Evolutionary conservation across 148 eudicot genomes (phyloP).

Genomic region (Fagopyrum esculentum): DNA sequence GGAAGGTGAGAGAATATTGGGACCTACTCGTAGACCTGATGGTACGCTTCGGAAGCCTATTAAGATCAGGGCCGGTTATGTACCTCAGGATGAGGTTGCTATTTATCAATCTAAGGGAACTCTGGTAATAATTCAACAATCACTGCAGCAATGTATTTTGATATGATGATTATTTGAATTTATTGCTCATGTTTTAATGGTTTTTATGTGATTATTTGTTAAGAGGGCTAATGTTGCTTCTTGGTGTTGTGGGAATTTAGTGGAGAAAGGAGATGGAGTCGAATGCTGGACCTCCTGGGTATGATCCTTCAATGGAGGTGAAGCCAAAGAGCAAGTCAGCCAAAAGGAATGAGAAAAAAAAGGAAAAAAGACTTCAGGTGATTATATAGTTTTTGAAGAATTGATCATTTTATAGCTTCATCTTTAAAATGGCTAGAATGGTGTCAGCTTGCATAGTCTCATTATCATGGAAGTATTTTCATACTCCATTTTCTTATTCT

Average conservation of each 20-base stretch:
- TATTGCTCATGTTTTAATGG: not conserved
- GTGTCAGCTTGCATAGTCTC: not conserved
- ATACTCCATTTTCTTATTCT: not conserved
- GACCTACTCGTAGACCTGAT: conserved; percentile 88
- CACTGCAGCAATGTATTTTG: not conserved
- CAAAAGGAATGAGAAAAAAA: conserved; percentile 83
- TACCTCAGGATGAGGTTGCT: conserved; percentile 94
- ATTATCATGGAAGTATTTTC: not conserved
- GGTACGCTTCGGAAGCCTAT: conserved; percentile 80
- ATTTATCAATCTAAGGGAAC: conserved; percentile 87
- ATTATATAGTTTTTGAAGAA: not conserved
- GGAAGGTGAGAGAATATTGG: conserved; percentile 88
- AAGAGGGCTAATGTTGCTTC: not conserved
- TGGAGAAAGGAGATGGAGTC: conserved; percentile 74
- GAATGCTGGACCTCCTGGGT: conserved; percentile 73
- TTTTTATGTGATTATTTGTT: not conserved
- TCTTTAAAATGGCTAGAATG: not conserved
- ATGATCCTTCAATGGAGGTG: conserved; percentile 40
- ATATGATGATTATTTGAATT: not conserved
- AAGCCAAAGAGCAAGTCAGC: conserved; percentile 74
- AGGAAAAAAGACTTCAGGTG: conserved; percentile 70
- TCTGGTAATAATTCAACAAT: conserved; percentile 38
- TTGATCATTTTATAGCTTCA: not conserved
- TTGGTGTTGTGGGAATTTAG: conserved; percentile 24
- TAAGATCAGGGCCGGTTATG: conserved; percentile 76